These are phyloP conservation scores for Berkeleyomyces basicola DNA, from an alignment of 2,329 filamentous ascomycete species.

Conservation along the genomic window DNA sequence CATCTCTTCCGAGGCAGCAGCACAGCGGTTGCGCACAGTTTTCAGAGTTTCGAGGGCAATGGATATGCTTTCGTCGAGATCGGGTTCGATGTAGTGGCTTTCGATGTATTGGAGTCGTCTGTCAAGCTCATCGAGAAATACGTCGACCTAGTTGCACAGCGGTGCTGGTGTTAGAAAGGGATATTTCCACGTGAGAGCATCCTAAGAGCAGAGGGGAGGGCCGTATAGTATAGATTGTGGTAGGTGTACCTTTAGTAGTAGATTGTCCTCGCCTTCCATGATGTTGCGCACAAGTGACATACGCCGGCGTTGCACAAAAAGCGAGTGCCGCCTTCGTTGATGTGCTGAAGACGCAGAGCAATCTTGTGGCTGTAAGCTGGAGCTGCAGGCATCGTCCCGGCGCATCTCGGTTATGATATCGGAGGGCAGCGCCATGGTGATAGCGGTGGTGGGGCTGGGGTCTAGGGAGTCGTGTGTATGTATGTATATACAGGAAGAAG, in stretches of 20 bases:
- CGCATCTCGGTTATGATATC: constrained; percentile 1
- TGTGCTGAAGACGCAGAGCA: not conserved
- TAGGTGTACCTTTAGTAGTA: constrained; percentile 36
- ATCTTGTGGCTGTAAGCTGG: constrained; percentile 8
- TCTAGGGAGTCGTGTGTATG: not conserved
- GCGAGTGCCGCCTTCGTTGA: constrained; percentile 11
- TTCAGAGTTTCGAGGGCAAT: constrained; percentile 75
- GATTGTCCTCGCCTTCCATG: constrained; percentile 45
- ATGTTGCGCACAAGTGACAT: constrained; percentile 43
- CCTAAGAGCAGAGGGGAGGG: not conserved
- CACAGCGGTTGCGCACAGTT: constrained; percentile 74
- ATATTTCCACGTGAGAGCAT: not conserved
- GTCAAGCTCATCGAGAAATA: constrained; percentile 74
- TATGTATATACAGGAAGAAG: not conserved
- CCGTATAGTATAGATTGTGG: not conserved
- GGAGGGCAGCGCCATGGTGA: constrained; percentile 6
- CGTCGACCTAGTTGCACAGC: constrained; percentile 40
- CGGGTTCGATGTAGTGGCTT: constrained; percentile 58
- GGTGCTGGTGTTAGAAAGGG: not conserved
- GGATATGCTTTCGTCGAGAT: constrained; percentile 68
- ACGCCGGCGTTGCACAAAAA: constrained; percentile 21
- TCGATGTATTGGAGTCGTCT: constrained; percentile 77
- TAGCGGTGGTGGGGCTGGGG: not conserved
- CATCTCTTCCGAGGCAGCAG: constrained; percentile 75
- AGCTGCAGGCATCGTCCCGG: constrained; percentile 8